Percentiles rank a stretch among this genome's conserved stretches.
phyloP scores from a whole-genome alignment of 2,329 filamentous ascomycete species.

The Aspergillus sclerotialis region DNA sequence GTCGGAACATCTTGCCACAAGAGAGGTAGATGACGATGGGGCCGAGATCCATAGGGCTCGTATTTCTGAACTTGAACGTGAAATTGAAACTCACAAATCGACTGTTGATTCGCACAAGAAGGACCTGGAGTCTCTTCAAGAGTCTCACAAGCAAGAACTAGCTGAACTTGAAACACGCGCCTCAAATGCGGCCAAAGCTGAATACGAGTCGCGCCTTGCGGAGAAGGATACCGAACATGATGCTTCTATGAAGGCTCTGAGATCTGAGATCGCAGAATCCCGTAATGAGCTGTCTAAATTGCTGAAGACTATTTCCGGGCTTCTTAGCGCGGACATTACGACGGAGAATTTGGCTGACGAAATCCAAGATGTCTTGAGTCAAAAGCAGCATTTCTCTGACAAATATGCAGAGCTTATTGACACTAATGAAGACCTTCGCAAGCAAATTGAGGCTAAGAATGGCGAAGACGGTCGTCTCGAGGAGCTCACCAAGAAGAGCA shows the following conservation, averaged over 20 bases:
- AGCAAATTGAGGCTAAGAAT: constrained; percentile 30
- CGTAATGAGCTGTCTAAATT: constrained; percentile 60
- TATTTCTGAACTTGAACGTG: constrained; percentile 49
- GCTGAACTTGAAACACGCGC: constrained; percentile 32
- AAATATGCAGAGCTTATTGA: constrained; percentile 37
- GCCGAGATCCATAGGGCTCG: constrained; percentile 36
- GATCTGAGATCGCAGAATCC: constrained; percentile 58
- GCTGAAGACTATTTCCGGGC: constrained; percentile 50
- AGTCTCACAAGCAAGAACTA: constrained; percentile 43
- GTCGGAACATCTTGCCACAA: constrained; percentile 56
- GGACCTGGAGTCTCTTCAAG: constrained; percentile 46
- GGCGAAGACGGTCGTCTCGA: constrained; percentile 29
- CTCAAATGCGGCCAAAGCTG: constrained; percentile 29
- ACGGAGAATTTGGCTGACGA: constrained; percentile 55
- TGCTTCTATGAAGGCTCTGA: constrained; percentile 51
- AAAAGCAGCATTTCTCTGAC: constrained; percentile 36
- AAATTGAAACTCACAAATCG: constrained; percentile 51
- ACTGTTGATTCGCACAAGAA: constrained; percentile 49
- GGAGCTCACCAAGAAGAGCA: constrained; percentile 32
- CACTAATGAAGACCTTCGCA: constrained; percentile 31
- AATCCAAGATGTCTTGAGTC: constrained; percentile 47
- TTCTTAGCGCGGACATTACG: constrained; percentile 43
- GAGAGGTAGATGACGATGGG: constrained; percentile 49
- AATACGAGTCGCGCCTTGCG: constrained; percentile 28
- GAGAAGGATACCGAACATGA: constrained; percentile 56